Evolutionary conservation across 345 rosid genomes (phyloP), one percentile per base, ranked within the genome.

Genomic region (Melaleuca quinquenervia): DNA sequence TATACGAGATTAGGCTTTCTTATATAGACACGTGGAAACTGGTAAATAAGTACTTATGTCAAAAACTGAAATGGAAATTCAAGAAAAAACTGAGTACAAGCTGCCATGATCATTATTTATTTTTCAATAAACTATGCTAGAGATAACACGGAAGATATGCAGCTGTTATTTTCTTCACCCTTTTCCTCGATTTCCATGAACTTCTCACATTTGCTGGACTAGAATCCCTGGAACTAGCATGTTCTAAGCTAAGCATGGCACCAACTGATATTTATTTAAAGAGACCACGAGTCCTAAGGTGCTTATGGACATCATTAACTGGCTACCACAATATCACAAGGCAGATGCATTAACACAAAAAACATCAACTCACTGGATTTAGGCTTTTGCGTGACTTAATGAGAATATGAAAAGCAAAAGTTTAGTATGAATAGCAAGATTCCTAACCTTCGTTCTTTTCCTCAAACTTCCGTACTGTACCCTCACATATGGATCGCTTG

Each of bases 401-500:
- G 45, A 32, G 76, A 64, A 32, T 64, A 15, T 64, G 76, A 64
- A 32, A 32, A 70, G 24, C 48, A 70, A 64, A 70, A 70, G 45
- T 20, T 32, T 8, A 70, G 45, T 29, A 53, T 56, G 12, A 87
- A 52, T 53, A 78, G 53, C 70, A 36, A 29, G 86, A 49, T 56
- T 24, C n/a, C 86, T 86, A 74, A 95, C 99, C 99, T 97, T 97
- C 82, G 98, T 96, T 86, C 93, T 92, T 88, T 87, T 96, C 93
- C 93, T 96, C 90, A 91, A 85, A 89, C 91, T 89, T 85, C 99
- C 99, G 83, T 95, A 97, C 1, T 96, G 98, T 88, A 96, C 97
- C 86, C 96, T 93, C 52, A 97, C 99, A 82, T 95, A 97, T 87
- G 99, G 99, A 90, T 97, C 99, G 84, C 99, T 97, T 41, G 99